Conservation (phyloP, 2,329 filamentous ascomycete species). For the Ambrosiella beaveri region DNA sequence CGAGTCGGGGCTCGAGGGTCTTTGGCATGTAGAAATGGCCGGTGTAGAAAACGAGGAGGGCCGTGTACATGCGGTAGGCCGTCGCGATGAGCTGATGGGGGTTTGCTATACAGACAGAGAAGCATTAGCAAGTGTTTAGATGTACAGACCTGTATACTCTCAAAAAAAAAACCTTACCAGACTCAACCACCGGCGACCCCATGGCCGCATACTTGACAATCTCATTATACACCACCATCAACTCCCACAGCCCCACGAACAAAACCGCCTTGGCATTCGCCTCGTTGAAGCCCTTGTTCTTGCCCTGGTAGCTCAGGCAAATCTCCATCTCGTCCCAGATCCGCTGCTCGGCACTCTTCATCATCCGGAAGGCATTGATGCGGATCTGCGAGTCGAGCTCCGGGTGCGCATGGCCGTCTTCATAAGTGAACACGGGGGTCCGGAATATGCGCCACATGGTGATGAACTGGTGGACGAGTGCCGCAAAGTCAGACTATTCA, state of each 20-base stretch:
- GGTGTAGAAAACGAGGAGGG: constrained; percentile 16
- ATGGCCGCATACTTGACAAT: constrained; percentile 17
- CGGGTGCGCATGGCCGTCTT: constrained; percentile 15
- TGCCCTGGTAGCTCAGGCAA: constrained; percentile 21
- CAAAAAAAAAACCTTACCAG: not conserved
- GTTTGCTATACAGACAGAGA: not conserved
- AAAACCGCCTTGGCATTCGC: constrained; percentile 26
- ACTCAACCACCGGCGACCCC: not conserved
- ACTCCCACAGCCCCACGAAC: constrained; percentile 32
- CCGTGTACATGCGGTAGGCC: constrained; percentile 13
- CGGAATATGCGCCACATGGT: constrained; percentile 35
- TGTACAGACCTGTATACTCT: no score
- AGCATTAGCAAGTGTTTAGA: not conserved
- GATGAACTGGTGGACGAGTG: constrained; percentile 29
- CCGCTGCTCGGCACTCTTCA: constrained; percentile 23
- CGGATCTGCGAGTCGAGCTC: constrained; percentile 24
- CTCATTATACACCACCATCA: constrained; percentile 32
- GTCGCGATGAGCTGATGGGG: not conserved
- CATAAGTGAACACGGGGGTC: constrained; percentile 25
- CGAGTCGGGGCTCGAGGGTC: constrained; percentile 13
- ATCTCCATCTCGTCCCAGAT: constrained; percentile 26
- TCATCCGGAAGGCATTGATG: constrained; percentile 23
- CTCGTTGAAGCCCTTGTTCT: constrained; percentile 19
- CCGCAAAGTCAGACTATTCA: not conserved
- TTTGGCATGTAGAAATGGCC: constrained; percentile 14